Conservation (phyloP, 2,329 filamentous ascomycete genomes). For the Penicillium sp. region DNA sequence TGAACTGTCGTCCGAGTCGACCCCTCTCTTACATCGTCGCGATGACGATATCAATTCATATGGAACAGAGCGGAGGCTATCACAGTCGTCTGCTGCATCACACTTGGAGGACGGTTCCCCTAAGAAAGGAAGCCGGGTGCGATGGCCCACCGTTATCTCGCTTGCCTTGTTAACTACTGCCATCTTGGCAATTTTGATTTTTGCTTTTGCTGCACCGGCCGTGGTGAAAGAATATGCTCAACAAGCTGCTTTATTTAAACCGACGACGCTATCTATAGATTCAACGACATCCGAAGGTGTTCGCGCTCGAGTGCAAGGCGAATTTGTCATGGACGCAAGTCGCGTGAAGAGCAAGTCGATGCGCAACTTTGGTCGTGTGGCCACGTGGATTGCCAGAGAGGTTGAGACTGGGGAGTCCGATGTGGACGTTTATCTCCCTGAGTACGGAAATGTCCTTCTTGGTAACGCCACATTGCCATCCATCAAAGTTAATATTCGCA, state of each 20-base stretch:
- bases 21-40: slow-evolving; percentile 40
- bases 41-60: slow-evolving; percentile 34
- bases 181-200: slow-evolving; percentile 66
- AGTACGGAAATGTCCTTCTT: slow-evolving; percentile 73
- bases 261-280: slow-evolving; percentile 79
- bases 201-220: slow-evolving; percentile 78
- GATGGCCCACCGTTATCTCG: slow-evolving; percentile 78
- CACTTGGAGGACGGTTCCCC: slow-evolving; percentile 14
- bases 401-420: slow-evolving; percentile 71
- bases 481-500: slow-evolving; percentile 71
- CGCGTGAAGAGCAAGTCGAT: slow-evolving; percentile 70
- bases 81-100: slow-evolving; percentile 21
- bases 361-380: slow-evolving; percentile 70
- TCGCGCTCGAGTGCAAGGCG: slow-evolving; percentile 74
- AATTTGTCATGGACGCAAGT: slow-evolving; percentile 75
- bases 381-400: slow-evolving; percentile 75
- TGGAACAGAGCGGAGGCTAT: slow-evolving; percentile 23
- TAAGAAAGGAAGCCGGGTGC: slow-evolving; percentile 35
- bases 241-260: slow-evolving; percentile 75
- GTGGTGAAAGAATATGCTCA: slow-evolving; percentile 83
- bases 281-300: slow-evolving; percentile 78
- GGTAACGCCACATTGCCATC: slow-evolving; percentile 75
- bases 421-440: slow-evolving; percentile 75
- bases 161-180: slow-evolving; percentile 63
- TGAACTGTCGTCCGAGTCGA: slow-evolving; percentile 42